These are phyloP conservation scores for Mucor sp. DNA, from an alignment of 371 early-diverging fungal genomes.

Conservation along the genomic window DNA sequence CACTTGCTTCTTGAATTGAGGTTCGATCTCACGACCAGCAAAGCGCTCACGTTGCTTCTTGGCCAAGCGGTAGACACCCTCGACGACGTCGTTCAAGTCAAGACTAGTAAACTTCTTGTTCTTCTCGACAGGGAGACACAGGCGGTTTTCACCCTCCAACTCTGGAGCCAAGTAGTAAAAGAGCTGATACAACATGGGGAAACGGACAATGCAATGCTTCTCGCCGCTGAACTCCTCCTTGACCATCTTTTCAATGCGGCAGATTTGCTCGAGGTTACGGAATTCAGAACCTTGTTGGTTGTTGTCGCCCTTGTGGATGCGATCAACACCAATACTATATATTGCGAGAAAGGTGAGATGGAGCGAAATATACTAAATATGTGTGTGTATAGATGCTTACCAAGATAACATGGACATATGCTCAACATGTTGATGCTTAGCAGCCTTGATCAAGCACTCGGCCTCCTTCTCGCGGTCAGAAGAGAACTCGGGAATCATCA, in stretches of 20 bases:
- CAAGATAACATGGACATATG: conserved; percentile 33
- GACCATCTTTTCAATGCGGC: conserved; percentile 33
- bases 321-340: conserved; percentile 40
- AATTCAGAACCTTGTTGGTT: conserved; percentile 3
- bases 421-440: conserved; percentile 27
- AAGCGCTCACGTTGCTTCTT: conserved; percentile 11
- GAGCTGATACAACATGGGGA: conserved; percentile 27
- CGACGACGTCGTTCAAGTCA: conserved; percentile 35
- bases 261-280: conserved; percentile 22
- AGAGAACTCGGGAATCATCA: conserved; percentile 38
- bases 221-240: conserved; percentile 24
- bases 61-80: conserved; percentile 29
- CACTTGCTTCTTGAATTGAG: conserved; percentile 17
- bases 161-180: conserved; percentile 41
- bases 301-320: conserved; percentile 3
- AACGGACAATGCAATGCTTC: conserved; percentile 31
- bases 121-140: conserved; percentile 31
- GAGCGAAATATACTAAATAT: not conserved
- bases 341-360: too few relatives aligned
- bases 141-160: conserved; percentile 26
- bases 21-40: not conserved
- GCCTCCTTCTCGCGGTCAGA: conserved; percentile 29
- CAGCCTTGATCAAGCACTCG: conserved; percentile 33
- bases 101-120: conserved; percentile 34
- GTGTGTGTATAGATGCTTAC: conserved; percentile 22